Base-by-base conservation (phyloP, 2,329 filamentous ascomycete species). In the Phaeophleospora eucalypticola region DNA sequence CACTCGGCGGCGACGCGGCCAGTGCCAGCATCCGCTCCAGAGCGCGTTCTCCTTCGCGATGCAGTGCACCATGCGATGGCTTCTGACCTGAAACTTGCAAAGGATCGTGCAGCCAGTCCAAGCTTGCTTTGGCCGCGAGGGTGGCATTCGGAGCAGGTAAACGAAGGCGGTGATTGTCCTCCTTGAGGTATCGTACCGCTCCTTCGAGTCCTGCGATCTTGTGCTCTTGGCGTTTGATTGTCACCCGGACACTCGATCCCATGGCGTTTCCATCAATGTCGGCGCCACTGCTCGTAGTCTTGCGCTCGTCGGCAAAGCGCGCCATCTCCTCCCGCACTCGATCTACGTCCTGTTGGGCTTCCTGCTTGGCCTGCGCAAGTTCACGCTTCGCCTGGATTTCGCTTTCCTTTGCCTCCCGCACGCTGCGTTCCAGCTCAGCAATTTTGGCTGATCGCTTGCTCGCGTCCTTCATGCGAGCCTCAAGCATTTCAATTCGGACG, bases 401-500 rank as follows among this genome's bases (percentile, higher is more conserved):
- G 15, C 48, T 51, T 16, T 63, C 60, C 24, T 54, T 57, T 6
- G 62, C 62, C 24, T 63, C 60, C 32, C 61, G 57, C 16, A 65
- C 44, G 8, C 47, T 51, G 10, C 54, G 51, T 65, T 88, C 84
- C 10, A 89, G 74, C 44, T 82, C 80, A 16, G 74, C 73, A 56
- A 89, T 86, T 43, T 77, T 78, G 41, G 82, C 80, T 12, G 86
- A 81, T 68, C 91, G 90, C 64, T 86, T 82, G 54, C 83, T 82
- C 4, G 87, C 87, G 62, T 94, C 89, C 48, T 84, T 82, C 83
- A 93, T 90, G 16, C 88, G 79, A 6, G 87, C 87, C 66, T 95
- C 87, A 32, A 97, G 81, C 34, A 93, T 87, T 68, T 96, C 91
- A 57, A 96, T 95, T 67, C 93, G 90, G 57, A 96, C 85, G n/a